Base-by-base conservation (phyloP, 2,329 filamentous ascomycete genomes). In the Pseudocercospora vitis region DNA sequence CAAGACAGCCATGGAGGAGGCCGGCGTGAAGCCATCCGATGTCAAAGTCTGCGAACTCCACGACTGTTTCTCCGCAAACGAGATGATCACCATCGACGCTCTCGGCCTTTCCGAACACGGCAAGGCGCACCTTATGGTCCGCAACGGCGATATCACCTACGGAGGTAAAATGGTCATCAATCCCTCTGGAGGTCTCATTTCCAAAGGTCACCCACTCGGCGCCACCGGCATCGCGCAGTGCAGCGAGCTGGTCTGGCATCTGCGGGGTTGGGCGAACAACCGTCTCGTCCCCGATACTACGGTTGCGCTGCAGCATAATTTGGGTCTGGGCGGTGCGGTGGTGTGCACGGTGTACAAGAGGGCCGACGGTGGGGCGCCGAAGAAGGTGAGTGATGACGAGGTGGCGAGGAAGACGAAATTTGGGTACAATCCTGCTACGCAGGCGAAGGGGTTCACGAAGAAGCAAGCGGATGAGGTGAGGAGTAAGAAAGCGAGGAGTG, bases 231-330 rank as follows among this genome's bases (percentile, higher is more conserved):
- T 97, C 48, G 94, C 92, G 9, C 92, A 97, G 75, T 96, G 91
- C 69, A 89, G 92, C 4, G 92, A 97, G 76, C 78, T 97, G 9
- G 88, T 95, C 23, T 97, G 92, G 92, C 92, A 97, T 69, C 78
- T 97, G 64, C 83, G 92, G 60, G 92, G 92, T 23, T 96, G 92
- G 92, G 92, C 92, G 21, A 96, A 94, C 74, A 97, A 96, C 78
- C 82, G 92, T 40, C 76, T 83, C 8, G 80, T 88, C 1, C 76
- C 81, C 11, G 76, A 81, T 23, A 94, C 90, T 0, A 82, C 76
- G 57, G 84, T 84, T 54, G 89, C 87, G 52, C 76, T 97, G 62
- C 91, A 96, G 76, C 92, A 97, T 70, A 97, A 97, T 68, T 78
- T 97, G 1, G 92, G 92, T 0, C 78, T 97, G 3, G 92, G 92